Evolutionary conservation across 768 basidiomycete species (phyloP).

Genomic region (Clathrus columnatus): DNA sequence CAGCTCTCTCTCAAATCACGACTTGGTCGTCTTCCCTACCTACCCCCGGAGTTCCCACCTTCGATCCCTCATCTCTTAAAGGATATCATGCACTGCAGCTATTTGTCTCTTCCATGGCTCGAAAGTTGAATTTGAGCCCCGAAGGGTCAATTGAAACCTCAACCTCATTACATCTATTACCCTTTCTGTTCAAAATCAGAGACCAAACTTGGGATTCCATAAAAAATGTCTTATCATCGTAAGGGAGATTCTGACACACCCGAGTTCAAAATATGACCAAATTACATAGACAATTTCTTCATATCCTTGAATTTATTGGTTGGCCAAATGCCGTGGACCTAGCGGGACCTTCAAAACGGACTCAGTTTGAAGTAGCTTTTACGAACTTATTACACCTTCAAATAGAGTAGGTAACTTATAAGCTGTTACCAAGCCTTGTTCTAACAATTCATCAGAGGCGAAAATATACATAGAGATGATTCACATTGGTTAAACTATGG

Average conservation of each 20-base stretch:
- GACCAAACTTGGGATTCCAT: conserved; percentile 73
- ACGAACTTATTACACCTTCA: conserved; percentile 70
- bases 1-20: background rate
- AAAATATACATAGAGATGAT: conserved; percentile 31
- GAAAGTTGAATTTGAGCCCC: too few species aligned
- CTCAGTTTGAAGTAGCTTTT: conserved; percentile 69
- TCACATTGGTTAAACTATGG: conserved; percentile 35
- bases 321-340: conserved; percentile 78
- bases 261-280: background rate
- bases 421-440: background rate
- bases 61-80: conserved; percentile 41
- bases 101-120: conserved; percentile 44
- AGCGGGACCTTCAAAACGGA: conserved; percentile 37
- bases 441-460: conserved; percentile 33
- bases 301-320: conserved; percentile 61
- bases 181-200: conserved; percentile 52
- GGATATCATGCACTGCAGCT: conserved; percentile 53
- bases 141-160: background rate
- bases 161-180: conserved; percentile 44
- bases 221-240: conserved; percentile 57
- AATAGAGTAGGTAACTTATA: conserved; percentile 47
- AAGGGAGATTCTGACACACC: conserved; percentile 16
- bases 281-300: conserved; percentile 45
- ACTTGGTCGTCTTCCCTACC: conserved; percentile 17
- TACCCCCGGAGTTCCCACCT: conserved; percentile 20